phyloP scores from a whole-genome alignment of 108 stramenopile genomes.

The Tribonema minus region DNA sequence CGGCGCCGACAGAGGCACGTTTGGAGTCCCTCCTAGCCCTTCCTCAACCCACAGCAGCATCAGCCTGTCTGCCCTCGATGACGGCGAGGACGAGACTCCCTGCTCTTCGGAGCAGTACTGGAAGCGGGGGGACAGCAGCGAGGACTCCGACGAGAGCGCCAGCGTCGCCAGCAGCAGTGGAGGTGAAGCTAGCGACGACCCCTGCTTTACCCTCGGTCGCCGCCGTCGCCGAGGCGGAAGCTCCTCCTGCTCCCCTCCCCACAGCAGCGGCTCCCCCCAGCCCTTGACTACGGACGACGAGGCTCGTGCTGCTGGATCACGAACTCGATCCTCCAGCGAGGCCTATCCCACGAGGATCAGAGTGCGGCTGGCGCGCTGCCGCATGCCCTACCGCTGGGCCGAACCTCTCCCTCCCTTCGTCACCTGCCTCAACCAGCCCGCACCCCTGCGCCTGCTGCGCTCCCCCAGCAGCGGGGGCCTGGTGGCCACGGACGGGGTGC shows the following conservation, averaged over 20 bases:
- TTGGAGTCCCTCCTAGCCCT: no score
- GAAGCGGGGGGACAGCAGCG: neutral
- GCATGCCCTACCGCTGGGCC: slow-evolving; percentile 37
- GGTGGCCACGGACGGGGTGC: neutral
- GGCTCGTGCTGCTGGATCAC: neutral
- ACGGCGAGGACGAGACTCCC: neutral
- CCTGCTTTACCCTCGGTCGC: neutral
- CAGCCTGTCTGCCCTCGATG: neutral
- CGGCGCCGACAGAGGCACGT: no score
- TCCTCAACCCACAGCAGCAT: neutral
- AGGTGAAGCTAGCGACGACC: neutral
- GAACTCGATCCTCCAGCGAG: neutral
- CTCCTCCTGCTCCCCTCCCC: neutral
- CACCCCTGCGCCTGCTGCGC: slow-evolving; percentile 7
- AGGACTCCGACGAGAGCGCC: neutral
- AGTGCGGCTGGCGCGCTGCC: slow-evolving; percentile 11
- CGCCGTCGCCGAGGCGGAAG: neutral
- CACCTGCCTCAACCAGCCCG: slow-evolving; percentile 22
- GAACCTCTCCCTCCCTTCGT: slow-evolving; percentile 17
- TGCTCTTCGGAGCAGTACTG: neutral
- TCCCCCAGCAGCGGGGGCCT: neutral
- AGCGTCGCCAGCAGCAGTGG: neutral
- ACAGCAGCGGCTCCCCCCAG: neutral
- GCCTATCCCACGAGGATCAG: slow-evolving; percentile 4
- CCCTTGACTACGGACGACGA: neutral